Conservation (phyloP, 805 yeast species). For the Starmerella geochares region DNA sequence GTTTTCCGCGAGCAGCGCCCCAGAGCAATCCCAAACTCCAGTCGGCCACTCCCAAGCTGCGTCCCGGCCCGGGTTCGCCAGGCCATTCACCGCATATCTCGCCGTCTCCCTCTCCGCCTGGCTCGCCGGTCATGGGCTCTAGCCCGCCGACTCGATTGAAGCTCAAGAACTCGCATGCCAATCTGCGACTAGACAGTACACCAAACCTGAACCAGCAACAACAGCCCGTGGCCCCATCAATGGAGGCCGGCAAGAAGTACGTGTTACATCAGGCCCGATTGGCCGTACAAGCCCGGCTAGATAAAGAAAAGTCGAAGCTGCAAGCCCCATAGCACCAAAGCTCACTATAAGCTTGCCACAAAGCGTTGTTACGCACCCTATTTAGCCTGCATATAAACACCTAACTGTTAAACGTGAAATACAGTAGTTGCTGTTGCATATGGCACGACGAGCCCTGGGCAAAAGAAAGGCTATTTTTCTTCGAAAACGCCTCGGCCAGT, state of each 20-base stretch:
- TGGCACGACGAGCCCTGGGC: too few relatives aligned
- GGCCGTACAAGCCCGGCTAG: constrained; percentile 25
- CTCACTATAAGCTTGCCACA: too few relatives aligned
- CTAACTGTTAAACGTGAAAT: too few relatives aligned
- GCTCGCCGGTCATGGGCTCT: constrained; percentile 27
- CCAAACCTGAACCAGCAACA: background rate
- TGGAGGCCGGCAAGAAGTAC: constrained; percentile 23
- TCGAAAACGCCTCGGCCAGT: too few relatives aligned
- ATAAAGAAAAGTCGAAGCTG: constrained; percentile 19
- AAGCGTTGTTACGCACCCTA: background rate
- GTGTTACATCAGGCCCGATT: constrained; percentile 26
- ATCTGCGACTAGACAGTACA: constrained; percentile 10
- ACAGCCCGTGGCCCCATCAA: constrained; percentile 13
- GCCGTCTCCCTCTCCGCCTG: constrained; percentile 23
- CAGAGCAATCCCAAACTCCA: constrained; percentile 7
- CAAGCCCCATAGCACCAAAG: background rate
- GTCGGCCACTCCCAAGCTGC: constrained; percentile 12
- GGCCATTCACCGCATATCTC: constrained; percentile 16
- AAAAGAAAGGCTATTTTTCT: too few relatives aligned
- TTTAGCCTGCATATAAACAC: background rate
- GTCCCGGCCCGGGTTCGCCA: constrained; percentile 8
- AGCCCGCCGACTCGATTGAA: constrained; percentile 21
- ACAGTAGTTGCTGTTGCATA: too few relatives aligned
- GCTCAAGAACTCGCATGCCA: constrained; percentile 13
- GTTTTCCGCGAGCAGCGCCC: constrained; percentile 13